phyloP scores from a whole-genome alignment of 2,329 filamentous ascomycete species.

The Ophiostoma sp. region DNA sequence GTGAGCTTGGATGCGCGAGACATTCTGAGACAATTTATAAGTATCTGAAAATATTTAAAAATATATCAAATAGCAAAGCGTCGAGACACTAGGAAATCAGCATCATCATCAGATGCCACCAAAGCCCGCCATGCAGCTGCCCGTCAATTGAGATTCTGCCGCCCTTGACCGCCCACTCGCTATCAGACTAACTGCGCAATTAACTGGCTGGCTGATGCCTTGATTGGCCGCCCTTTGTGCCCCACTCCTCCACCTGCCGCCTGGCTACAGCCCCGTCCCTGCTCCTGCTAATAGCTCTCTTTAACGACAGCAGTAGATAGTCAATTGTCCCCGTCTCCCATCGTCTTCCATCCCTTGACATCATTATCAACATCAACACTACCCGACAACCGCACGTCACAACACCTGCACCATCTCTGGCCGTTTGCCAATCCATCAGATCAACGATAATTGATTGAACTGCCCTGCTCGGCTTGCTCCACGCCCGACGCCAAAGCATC shows the following conservation, averaged over 20 bases:
- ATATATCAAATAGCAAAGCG: too few relatives aligned
- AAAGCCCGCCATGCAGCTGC: not conserved
- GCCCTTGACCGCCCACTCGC: constrained; percentile 17
- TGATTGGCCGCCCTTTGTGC: constrained; percentile 8
- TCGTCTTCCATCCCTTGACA: not conserved
- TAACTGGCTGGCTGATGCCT: constrained; percentile 20
- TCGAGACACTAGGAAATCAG: not conserved
- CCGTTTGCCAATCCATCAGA: not conserved
- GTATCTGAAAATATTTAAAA: not conserved
- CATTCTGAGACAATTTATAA: constrained; percentile 49
- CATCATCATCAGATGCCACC: not conserved
- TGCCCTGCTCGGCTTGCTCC: not conserved
- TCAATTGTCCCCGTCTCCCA: not conserved
- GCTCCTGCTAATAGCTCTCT: constrained; percentile 1
- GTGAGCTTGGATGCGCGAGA: constrained; percentile 87
- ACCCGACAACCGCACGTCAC: not conserved
- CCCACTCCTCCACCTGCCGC: constrained; percentile 9
- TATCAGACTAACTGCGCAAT: constrained; percentile 24
- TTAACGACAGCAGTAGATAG: constrained; percentile 15
- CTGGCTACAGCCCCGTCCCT: constrained; percentile 8
- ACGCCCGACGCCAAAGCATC: not conserved
- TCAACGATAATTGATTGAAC: not conserved
- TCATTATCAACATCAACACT: not conserved
- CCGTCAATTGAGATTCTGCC: constrained; percentile 22
- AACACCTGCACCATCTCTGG: not conserved